phyloP scores from a whole-genome alignment of 768 basidiomycete genomes.

The Xerocomus potaroensis region DNA sequence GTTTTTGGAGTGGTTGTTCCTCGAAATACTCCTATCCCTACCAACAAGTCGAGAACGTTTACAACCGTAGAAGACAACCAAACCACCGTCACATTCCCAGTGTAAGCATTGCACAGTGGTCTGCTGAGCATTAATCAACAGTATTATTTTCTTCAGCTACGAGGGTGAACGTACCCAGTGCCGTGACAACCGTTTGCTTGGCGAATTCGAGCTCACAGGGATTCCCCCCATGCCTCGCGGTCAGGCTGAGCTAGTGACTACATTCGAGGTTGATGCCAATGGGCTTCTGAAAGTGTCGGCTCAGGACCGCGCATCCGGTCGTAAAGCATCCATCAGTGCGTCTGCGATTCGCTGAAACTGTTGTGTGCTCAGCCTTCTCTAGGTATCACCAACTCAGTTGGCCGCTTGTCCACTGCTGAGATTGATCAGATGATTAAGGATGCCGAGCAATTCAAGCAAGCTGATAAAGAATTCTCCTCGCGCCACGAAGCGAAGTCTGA shows the following conservation, averaged over 20 bases:
- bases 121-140: background rate
- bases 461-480: slow-evolving; percentile 96
- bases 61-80: slow-evolving; percentile 99
- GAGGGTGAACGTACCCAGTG: slow-evolving; percentile 99
- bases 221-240: slow-evolving; percentile 99
- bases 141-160: slow-evolving; percentile 48
- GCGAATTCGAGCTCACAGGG: slow-evolving; percentile 98
- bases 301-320: slow-evolving; percentile 96
- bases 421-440: slow-evolving; percentile 99
- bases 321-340: slow-evolving; percentile 96
- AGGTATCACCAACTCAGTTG: slow-evolving; percentile 99
- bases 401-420: slow-evolving; percentile 94
- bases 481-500: slow-evolving; percentile 98
- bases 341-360: slow-evolving; percentile 13
- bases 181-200: slow-evolving; percentile 97
- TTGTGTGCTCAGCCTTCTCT: slow-evolving; percentile 8
- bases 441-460: slow-evolving; percentile 92
- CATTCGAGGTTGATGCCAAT: slow-evolving; percentile 99
- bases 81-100: slow-evolving; percentile 99
- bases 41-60: slow-evolving; percentile 98
- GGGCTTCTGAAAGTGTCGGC: slow-evolving; percentile 99
- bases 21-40: slow-evolving; percentile 98
- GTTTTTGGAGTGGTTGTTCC: slow-evolving; percentile 99
- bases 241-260: slow-evolving; percentile 98
- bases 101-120: slow-evolving; percentile 44